Evolutionary conservation across 352 stramenopile genomes (phyloP), one percentile per base, ranked within the genome.

Genomic region (Phytophthora lateralis): DNA sequence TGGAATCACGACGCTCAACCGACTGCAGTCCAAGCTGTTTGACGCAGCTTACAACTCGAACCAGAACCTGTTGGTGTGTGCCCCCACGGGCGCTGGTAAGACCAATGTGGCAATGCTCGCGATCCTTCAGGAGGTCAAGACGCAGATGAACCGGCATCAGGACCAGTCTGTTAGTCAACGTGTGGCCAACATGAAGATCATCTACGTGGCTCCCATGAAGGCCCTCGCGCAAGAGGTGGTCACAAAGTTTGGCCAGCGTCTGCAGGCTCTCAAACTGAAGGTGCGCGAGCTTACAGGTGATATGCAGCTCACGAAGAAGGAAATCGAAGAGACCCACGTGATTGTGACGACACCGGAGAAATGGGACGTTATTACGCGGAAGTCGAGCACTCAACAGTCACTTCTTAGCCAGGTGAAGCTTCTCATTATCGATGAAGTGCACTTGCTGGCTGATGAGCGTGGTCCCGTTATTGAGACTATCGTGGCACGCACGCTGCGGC

Each of bases 361-460:
- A 68, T 99, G 96, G 96, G 97, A 99, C 63, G 97, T 99, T 2
- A 98, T 99, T 30, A 99, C 98, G 48, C 80, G 98, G 39, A 99
- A 99, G 78, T 89, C 75, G 15, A 84, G 80, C 46, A 87, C 80
- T 5, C 97, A 99, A 72, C 97, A 97, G 63, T 77, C 84, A 18
- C 71, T 97, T 32, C 63, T 96, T 9, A 88, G 80, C 39, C 82
- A 96, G 50, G 98, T 98, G 44, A 95, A 96, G 45, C 82, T 99
- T 24, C 73, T 99, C 12, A 99, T 99, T 66, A 99, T 99, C 63
- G 98, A 99, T 71, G 98, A 99, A 82, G 97, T 99, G 9, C 98
- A 99, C 65, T 78, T 99, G 44, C 78, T 99, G 1, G 97, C 97
- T 2, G 97, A 99, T 56, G 97, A 99, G 58, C 91, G 98, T 55